Percentiles rank a stretch among this genome's conserved stretches.
These are phyloP conservation scores for Neonectria coccinea DNA, from an alignment of 2,329 filamentous ascomycete genomes.

Conservation along the genomic window DNA sequence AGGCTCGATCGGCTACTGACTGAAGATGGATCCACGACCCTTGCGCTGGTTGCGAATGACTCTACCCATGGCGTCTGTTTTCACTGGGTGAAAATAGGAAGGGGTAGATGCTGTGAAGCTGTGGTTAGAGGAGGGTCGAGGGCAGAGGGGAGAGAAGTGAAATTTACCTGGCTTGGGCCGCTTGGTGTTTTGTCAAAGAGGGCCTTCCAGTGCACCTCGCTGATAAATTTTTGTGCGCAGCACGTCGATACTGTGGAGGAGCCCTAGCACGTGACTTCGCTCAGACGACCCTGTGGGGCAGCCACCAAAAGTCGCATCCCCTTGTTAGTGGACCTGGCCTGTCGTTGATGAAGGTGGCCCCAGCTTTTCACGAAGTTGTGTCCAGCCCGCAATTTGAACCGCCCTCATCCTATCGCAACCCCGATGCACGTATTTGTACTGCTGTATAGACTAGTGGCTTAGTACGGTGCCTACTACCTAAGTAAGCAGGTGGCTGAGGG, in stretches of 20 bases:
- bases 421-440: background rate
- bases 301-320: background rate
- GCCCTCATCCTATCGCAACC: background rate
- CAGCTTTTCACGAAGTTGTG: background rate
- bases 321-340: background rate
- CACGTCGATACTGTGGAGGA: constrained; percentile 42
- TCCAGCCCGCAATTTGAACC: background rate
- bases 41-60: constrained; percentile 76
- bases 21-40: constrained; percentile 70
- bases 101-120: constrained; percentile 49
- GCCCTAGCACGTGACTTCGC: constrained; percentile 54
- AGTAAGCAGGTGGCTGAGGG: no score
- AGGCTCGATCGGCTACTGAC: constrained; percentile 53
- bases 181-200: constrained; percentile 55
- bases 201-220: constrained; percentile 43
- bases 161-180: constrained; percentile 55
- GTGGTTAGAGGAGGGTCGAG: constrained; percentile 47
- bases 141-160: constrained; percentile 42
- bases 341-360: background rate
- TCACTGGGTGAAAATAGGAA: constrained; percentile 49
- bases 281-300: constrained; percentile 18
- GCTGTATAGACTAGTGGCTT: no score
- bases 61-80: constrained; percentile 64
- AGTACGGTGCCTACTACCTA: no score
- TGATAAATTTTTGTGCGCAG: constrained; percentile 56